Conservation (phyloP, 306 rosid species). For the cucumber (Cucumis sativus) region DNA sequence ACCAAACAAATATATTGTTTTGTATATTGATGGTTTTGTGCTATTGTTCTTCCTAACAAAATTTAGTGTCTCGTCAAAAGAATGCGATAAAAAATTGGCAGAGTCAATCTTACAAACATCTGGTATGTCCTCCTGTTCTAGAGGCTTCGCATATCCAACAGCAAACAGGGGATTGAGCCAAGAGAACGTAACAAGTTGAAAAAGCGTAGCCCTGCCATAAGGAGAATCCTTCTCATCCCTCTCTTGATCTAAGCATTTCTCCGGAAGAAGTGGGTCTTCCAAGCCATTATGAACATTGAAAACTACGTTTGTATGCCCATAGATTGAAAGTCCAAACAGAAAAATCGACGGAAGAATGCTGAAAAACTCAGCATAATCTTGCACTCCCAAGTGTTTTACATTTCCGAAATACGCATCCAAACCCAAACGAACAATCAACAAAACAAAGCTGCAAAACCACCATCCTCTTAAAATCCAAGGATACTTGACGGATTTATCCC, state of each 20-base stretch:
- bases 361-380: conserved; percentile 38
- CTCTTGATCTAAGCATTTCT: too few relatives aligned
- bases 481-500: conserved; percentile 18
- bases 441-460: conserved; percentile 62
- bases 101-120: conserved; percentile 51
- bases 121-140: conserved; percentile 56
- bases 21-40: conserved; percentile 46
- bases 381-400: conserved; percentile 12
- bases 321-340: conserved; percentile 38
- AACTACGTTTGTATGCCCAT: conserved; percentile 47
- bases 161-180: conserved; percentile 84
- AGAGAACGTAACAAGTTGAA: conserved; percentile 46
- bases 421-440: conserved; percentile 21
- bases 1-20: conserved; percentile 39
- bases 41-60: conserved; percentile 39
- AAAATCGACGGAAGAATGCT: conserved; percentile 36
- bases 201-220: conserved; percentile 49
- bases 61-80: conserved; percentile 36
- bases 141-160: conserved; percentile 48
- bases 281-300: conserved; percentile 16
- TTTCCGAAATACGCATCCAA: conserved; percentile 26
- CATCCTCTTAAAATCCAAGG: conserved; percentile 65
- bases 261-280: background rate
- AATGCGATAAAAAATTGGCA: conserved; percentile 37
- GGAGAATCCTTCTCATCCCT: conserved; percentile 24